Base-by-base conservation (phyloP, 148 eudicot species). In the Persicaria tinctoria region DNA sequence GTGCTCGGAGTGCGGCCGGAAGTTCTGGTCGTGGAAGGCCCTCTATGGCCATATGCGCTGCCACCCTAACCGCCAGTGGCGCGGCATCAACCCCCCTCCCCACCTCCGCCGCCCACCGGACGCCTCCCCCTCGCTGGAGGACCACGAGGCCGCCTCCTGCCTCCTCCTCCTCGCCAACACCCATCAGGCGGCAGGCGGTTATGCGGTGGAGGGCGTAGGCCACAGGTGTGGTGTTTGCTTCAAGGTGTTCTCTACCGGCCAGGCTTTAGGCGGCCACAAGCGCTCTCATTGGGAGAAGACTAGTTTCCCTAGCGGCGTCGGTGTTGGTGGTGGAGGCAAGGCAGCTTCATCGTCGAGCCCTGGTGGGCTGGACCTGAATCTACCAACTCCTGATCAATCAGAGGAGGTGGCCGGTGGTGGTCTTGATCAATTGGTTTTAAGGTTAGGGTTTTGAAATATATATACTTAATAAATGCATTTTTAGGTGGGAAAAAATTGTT, bases 1-100 rank as follows among this genome's bases (percentile, higher is more conserved):
- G 0, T 94, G 98, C 78, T 89, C 80, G 1, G 98, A 94, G 77
- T 91, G 98, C 50, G 97, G 98, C 0, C 87, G 81, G 78, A 88
- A 70, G 62, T 94, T 94, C 74, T 91, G 96, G 93, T 94, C 98
- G 0, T 80, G 84, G 87, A 94, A 94, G 74, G 98, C 98, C 0
- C 87, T 94, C 17, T 94, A 87, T 7, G 98, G 98, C 12, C 98
- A 94, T 85, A 94, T 94, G 98, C 89, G 98, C 1, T 94, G 98
- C 78, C 98, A 94, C 81, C 98, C 98, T 0, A 96, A 94, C 46
- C 89, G 98, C 45, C 87, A 87, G 62, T 94, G 97, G 98, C 90
- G 98, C 0, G 98, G 98, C 0, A 91, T 94, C n/a, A 88, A 90
- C 83, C 97, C 97, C 9, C 98, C 97, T 1, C 85, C 89, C 0